Evolutionary conservation across 2,329 filamentous ascomycete species (phyloP).

Genomic region (Epicoccum sorghinum): DNA sequence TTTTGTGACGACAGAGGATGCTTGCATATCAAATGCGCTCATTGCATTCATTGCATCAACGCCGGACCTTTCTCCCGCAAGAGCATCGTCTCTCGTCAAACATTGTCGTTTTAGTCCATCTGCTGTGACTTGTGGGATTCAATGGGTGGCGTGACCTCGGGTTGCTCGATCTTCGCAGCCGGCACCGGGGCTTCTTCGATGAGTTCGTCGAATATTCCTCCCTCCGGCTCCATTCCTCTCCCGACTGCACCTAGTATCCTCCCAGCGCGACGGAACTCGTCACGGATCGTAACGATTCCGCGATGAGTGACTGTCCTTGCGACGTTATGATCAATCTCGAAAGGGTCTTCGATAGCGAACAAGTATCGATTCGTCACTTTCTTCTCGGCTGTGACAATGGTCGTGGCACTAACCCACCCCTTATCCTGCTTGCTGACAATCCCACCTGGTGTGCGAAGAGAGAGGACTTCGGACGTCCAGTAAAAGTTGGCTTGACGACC

Average conservation of each 20-base stretch:
- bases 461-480: slow-evolving; percentile 81
- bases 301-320: slow-evolving; percentile 83
- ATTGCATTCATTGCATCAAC: background rate
- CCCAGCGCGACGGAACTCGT: slow-evolving; percentile 84
- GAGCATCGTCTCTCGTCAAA: too few relatives aligned
- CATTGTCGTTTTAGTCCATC: background rate
- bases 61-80: too few relatives aligned
- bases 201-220: slow-evolving; percentile 45
- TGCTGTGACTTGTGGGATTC: background rate
- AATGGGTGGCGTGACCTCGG: background rate
- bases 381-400: slow-evolving; percentile 65
- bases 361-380: slow-evolving; percentile 81
- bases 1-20: background rate
- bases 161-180: slow-evolving; percentile 3
- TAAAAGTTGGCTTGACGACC: slow-evolving; percentile 66
- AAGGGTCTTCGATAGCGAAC: slow-evolving; percentile 90
- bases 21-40: background rate
- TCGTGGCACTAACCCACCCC: slow-evolving; percentile 85
- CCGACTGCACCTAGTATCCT: slow-evolving; percentile 57
- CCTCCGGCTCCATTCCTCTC: slow-evolving; percentile 33
- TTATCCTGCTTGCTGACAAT: slow-evolving; percentile 76
- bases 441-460: slow-evolving; percentile 73
- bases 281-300: slow-evolving; percentile 79
- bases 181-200: slow-evolving; percentile 24
- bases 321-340: slow-evolving; percentile 87